These are phyloP conservation scores for Rhodosporidiobolus odoratus DNA, from an alignment of 768 basidiomycete species.

Conservation along the genomic window DNA sequence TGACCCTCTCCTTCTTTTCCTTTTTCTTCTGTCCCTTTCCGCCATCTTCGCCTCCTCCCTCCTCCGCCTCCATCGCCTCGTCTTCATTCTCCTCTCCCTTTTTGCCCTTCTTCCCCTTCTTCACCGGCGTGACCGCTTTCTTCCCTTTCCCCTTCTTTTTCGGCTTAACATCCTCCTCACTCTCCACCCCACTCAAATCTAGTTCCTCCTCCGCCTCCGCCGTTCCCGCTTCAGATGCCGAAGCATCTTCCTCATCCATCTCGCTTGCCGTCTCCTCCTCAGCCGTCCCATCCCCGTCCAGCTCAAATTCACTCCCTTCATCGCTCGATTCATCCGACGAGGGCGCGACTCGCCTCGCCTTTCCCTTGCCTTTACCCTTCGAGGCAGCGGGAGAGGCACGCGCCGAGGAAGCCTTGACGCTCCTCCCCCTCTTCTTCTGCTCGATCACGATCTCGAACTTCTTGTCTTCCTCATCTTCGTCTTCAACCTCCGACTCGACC, in stretches of 20 bases:
- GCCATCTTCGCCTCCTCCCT: background rate
- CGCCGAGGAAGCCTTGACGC: too few relatives aligned
- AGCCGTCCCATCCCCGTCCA: constrained; percentile 14
- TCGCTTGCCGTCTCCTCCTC: too few relatives aligned
- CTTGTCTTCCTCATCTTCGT: background rate
- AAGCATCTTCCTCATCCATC: constrained; percentile 3
- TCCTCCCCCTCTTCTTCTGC: background rate
- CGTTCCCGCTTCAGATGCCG: background rate
- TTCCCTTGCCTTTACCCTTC: too few relatives aligned
- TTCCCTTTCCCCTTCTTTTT: constrained; percentile 23
- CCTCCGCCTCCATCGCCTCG: background rate
- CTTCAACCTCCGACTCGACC: background rate
- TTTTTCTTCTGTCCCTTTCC: constrained; percentile 41
- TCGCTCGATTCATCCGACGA: constrained; percentile 21
- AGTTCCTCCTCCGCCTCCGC: background rate
- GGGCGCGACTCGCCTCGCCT: background rate
- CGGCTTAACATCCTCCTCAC: constrained; percentile 26
- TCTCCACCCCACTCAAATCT: constrained; percentile 2
- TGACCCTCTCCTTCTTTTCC: constrained; percentile 29
- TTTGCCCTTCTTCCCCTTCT: constrained; percentile 6
- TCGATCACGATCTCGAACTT: background rate
- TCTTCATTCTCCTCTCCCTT: background rate
- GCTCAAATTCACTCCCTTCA: background rate
- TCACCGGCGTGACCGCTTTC: background rate
- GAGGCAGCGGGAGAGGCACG: too few relatives aligned